Conservation (phyloP, 352 stramenopile species). For the Aphanomyces astaci region DNA sequence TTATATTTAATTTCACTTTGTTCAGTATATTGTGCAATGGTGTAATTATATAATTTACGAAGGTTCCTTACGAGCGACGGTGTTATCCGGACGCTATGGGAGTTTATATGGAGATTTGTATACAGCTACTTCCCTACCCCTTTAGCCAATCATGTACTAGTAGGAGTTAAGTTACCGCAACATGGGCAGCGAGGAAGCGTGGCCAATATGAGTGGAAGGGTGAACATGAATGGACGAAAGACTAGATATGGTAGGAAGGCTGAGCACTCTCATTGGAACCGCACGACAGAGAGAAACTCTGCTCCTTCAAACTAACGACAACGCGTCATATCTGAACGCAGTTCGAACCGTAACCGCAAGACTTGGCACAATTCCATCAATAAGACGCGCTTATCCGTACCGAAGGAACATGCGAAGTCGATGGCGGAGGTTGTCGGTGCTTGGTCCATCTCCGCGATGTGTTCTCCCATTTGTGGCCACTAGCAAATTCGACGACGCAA, state of each 20-base stretch:
- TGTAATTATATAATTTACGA: background rate
- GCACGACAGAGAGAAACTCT: no score
- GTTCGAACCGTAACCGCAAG: no score
- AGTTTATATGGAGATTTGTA: background rate
- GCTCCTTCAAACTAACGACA: no score
- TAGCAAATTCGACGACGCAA: conserved; percentile 3
- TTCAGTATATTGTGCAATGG: background rate
- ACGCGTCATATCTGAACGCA: no score
- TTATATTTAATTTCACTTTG: background rate
- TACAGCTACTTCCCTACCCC: background rate
- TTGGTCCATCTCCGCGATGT: background rate
- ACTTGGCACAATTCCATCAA: background rate
- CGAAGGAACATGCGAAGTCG: conserved; percentile 22
- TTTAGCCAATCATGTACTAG: background rate
- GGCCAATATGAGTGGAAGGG: no score
- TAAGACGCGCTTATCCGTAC: conserved; percentile 2
- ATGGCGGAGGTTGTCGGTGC: background rate
- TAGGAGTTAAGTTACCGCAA: background rate
- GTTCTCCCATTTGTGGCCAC: background rate
- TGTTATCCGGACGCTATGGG: background rate
- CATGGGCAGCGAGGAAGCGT: no score
- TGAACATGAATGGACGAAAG: no score
- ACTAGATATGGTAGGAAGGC: no score
- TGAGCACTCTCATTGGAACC: no score
- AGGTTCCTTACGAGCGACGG: background rate